phyloP scores from a whole-genome alignment of 2,329 filamentous ascomycete species.

The Penicillium sp. region DNA sequence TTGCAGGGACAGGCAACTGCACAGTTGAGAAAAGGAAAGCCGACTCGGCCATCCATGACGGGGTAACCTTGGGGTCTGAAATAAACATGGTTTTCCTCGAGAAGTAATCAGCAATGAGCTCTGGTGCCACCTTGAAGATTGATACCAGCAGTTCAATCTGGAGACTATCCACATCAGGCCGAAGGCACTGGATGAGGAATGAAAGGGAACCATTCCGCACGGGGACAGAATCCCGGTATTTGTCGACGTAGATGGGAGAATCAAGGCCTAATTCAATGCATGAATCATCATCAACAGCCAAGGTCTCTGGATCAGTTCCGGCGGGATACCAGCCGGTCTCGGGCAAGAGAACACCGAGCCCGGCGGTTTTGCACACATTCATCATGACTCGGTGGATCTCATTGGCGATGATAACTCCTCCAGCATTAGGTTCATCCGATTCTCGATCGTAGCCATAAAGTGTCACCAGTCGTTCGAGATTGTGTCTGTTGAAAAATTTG shows the following conservation, averaged over 20 bases:
- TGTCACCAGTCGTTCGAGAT: conserved; percentile 67
- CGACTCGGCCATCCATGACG: conserved; percentile 93
- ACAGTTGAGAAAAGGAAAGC: conserved; percentile 82
- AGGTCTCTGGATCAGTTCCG: conserved; percentile 59
- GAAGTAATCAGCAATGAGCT: conserved; percentile 87
- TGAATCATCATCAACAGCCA: conserved; percentile 46
- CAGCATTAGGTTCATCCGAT: conserved; percentile 45
- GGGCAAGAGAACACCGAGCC: conserved; percentile 70
- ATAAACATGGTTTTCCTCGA: conserved; percentile 73
- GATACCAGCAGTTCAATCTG: conserved; percentile 78
- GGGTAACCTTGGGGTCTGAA: conserved; percentile 86
- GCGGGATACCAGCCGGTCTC: conserved; percentile 84
- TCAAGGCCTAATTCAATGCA: conserved; percentile 66
- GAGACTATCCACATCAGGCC: conserved; percentile 75
- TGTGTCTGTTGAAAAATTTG: conserved; percentile 70
- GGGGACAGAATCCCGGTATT: conserved; percentile 63
- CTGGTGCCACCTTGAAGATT: conserved; percentile 78
- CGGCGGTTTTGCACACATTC: conserved; percentile 69
- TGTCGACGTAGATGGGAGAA: conserved; percentile 67
- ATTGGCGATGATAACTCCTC: conserved; percentile 59
- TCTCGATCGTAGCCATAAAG: conserved; percentile 60
- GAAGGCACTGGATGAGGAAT: conserved; percentile 73
- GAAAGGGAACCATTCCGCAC: conserved; percentile 78
- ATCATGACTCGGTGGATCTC: conserved; percentile 73
- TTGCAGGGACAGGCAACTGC: conserved; percentile 67